Percentiles rank a stretch among this genome's conserved stretches.
phyloP scores from a whole-genome alignment of 306 rosid species.

The Lathyrus tuberosus region DNA sequence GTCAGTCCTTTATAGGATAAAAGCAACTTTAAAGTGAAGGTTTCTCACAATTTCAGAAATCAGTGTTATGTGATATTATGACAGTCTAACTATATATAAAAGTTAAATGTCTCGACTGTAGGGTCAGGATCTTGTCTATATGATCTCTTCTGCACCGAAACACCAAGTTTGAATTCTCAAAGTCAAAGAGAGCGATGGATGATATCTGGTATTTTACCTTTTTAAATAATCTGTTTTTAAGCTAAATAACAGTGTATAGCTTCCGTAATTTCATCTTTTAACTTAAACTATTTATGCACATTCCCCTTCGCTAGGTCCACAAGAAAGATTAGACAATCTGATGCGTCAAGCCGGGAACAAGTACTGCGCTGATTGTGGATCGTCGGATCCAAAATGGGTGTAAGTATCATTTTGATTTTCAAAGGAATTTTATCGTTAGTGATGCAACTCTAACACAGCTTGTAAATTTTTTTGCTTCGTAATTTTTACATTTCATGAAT shows the following conservation, averaged over 20 bases:
- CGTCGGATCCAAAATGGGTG: conserved; percentile 98
- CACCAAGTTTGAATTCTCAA: conserved; percentile 53
- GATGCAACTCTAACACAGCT: no score
- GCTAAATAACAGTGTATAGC: no score
- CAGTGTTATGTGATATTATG: background rate
- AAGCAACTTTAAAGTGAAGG: background rate
- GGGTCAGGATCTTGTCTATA: conserved; percentile 67
- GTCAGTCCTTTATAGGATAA: no score
- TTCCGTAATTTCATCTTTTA: background rate
- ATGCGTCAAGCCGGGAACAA: conserved; percentile 66
- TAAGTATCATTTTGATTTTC: conserved; percentile 43
- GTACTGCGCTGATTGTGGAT: conserved; percentile 90
- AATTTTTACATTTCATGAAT: no score
- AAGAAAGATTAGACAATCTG: conserved; percentile 68
- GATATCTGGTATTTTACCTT: conserved; percentile 49
- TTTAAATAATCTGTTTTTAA: background rate
- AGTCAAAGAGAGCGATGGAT: conserved; percentile 46
- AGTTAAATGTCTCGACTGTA: conserved; percentile 42
- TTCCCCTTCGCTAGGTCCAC: conserved; percentile 61
- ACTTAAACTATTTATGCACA: conserved; percentile 4
- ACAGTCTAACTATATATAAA: conserved; percentile 29
- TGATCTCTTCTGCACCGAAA: conserved; percentile 75
- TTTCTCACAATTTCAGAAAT: background rate
- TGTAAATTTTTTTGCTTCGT: no score
- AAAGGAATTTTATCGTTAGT: no score